These are phyloP conservation scores for Amanita pallidorosea DNA, from an alignment of 768 basidiomycete genomes.

Conservation along the genomic window DNA sequence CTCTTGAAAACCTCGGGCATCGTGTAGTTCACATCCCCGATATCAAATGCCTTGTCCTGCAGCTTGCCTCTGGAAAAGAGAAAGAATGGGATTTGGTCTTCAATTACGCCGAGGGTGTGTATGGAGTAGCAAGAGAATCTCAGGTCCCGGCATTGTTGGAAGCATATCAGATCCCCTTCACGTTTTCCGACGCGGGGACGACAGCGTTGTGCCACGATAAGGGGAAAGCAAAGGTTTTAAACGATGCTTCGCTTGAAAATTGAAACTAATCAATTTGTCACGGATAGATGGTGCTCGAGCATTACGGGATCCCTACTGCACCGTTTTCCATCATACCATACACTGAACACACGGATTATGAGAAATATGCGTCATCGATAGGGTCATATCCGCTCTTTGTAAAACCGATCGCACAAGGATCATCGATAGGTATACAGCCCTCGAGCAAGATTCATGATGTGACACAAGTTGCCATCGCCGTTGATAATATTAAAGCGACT, in stretches of 20 bases:
- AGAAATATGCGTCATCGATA: conserved; percentile 3
- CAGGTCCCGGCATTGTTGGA: conserved; percentile 17
- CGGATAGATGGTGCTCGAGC: conserved; percentile 14
- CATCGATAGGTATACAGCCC: conserved; percentile 12
- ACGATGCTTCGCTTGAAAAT: too few relatives aligned
- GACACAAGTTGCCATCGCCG: conserved; percentile 2
- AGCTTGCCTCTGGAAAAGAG: neutral
- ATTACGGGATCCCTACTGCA: conserved; percentile 13
- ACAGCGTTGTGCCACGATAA: conserved; percentile 17
- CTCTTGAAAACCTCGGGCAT: neutral
- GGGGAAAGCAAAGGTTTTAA: conserved; percentile 15
- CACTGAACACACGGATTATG: neutral
- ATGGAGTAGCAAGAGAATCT: conserved; percentile 11
- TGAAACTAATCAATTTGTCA: neutral
- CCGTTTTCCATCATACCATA: conserved; percentile 12
- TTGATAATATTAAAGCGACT: conserved; percentile 2
- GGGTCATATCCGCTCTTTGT: conserved; percentile 13
- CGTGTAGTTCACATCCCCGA: neutral
- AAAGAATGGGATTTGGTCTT: conserved; percentile 16
- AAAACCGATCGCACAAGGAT: conserved; percentile 13
- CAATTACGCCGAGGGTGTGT: conserved; percentile 14
- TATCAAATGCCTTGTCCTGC: neutral
- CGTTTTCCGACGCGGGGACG: conserved; percentile 15
- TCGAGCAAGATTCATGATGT: conserved; percentile 11
- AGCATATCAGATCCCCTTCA: conserved; percentile 14